Base-by-base conservation (phyloP, 495 filamentous ascomycete genomes). In the Penicillium arizonense region DNA sequence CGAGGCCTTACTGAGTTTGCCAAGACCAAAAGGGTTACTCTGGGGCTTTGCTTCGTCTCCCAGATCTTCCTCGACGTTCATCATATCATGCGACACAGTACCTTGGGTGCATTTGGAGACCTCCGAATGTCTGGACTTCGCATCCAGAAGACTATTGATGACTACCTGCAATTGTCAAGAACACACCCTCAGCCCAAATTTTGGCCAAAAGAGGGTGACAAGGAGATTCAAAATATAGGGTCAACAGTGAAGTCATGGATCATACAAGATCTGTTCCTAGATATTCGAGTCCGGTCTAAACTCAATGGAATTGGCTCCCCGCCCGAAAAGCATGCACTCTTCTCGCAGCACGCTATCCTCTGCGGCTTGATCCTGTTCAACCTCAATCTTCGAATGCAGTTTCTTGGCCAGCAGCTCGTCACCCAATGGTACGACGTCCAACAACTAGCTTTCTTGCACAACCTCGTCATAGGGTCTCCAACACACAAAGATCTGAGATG, bases 61-160 rank as follows among this genome's bases (percentile, higher is more conserved):
- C 66, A 69, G 44, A 59, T 68, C 39, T 54, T 67, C 34, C 63
- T 73, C 28, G 65, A 71, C 35, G 59, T 71, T 52, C 62, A 69
- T 59, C 68, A 71, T 39, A 42, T 60, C 46, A 63, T 63, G 51
- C 59, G 64, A 20, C 41, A 65, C 59, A 61, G 50, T 34, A 45
- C 50, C 24, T 16, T 55, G 28, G 36, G 60, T 53, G 60, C 63
- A 51, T 65, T 67, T 61, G 48, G 35, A 40, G 61, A 71, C 50
- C 59, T 69, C 37, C 61, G 59, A 26, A 63, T 66, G 37, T 60
- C 61, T 23, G 65, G 65, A 44, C 53, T 62, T 46, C 63, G 64
- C 13, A 66, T 64, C 40, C 55, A 63, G 49, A 67, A 56, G 46
- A 65, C 57, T 13, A 59, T 69, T 36, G 55, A 60, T 34, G 62